These are phyloP conservation scores for Calonectria hongkongensis DNA, from an alignment of 2,329 filamentous ascomycete genomes.

Conservation along the genomic window DNA sequence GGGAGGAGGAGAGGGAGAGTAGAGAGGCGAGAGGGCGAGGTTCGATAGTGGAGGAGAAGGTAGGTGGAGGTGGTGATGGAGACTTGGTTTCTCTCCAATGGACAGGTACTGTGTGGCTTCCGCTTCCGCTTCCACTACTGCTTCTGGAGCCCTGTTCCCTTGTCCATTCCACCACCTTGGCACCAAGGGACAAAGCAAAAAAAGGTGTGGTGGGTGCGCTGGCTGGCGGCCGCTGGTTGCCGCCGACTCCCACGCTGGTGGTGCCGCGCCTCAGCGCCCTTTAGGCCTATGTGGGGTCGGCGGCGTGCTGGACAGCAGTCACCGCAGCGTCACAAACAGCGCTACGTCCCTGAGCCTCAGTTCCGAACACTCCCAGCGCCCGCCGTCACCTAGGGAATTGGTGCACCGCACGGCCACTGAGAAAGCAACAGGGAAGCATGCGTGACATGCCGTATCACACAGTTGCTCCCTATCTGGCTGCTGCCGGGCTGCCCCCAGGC, in stretches of 20 bases:
- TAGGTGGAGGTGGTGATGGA: slow-evolving; percentile 44
- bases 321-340: slow-evolving; percentile 13
- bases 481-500: neutral
- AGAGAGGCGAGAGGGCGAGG: slow-evolving; percentile 62
- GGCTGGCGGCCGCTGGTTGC: slow-evolving; percentile 33
- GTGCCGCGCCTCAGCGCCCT: slow-evolving; percentile 16
- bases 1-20: slow-evolving; percentile 55
- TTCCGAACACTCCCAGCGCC: slow-evolving; percentile 16
- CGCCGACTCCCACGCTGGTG: slow-evolving; percentile 24
- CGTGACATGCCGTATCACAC: slow-evolving; percentile 1
- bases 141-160: slow-evolving; percentile 32
- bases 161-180: slow-evolving; percentile 24
- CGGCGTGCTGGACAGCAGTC: slow-evolving; percentile 1
- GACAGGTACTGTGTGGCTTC: slow-evolving; percentile 58
- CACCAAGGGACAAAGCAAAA: slow-evolving; percentile 25
- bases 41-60: slow-evolving; percentile 61
- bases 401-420: slow-evolving; percentile 1
- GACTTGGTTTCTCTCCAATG: slow-evolving; percentile 35
- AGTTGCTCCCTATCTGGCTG: neutral
- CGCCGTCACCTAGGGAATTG: slow-evolving; percentile 17
- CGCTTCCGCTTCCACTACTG: slow-evolving; percentile 28
- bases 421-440: neutral
- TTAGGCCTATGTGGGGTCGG: slow-evolving; percentile 2
- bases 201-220: slow-evolving; percentile 36
- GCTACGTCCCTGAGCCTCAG: slow-evolving; percentile 11